These are phyloP conservation scores for Boletus sp. DNA, from an alignment of 768 basidiomycete species.

Conservation along the genomic window DNA sequence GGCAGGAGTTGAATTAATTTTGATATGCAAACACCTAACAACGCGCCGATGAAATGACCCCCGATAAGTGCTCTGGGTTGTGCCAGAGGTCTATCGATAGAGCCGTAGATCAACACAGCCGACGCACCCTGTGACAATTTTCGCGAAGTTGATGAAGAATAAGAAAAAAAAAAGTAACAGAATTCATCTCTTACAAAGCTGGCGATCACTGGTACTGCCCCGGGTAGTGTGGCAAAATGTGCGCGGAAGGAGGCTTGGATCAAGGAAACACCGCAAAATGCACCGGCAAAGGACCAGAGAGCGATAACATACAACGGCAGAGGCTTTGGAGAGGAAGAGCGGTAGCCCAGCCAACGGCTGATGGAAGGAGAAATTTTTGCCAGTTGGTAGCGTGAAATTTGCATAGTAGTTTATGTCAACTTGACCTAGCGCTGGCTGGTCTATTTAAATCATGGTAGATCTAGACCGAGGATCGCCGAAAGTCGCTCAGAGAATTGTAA, in stretches of 20 bases:
- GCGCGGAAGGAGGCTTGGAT: constrained; percentile 52
- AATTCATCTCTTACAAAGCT: constrained; percentile 17
- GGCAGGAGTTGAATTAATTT: constrained; percentile 50
- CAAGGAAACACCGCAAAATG: constrained; percentile 49
- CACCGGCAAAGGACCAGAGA: constrained; percentile 50
- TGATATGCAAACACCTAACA: constrained; percentile 48
- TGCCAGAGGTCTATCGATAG: constrained; percentile 50
- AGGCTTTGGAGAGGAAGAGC: constrained; percentile 7
- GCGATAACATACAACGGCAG: not conserved
- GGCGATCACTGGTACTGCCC: constrained; percentile 34
- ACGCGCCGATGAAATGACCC: constrained; percentile 40
- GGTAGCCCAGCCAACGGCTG: constrained; percentile 16
- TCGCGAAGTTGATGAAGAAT: not conserved
- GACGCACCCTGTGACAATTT: constrained; percentile 44
- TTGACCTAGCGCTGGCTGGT: not conserved
- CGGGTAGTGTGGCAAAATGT: constrained; percentile 41
- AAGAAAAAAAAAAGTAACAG: not conserved
- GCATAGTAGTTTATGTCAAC: constrained; percentile 1
- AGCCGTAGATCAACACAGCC: constrained; percentile 53
- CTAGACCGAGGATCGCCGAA: not conserved
- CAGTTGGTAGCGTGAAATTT: not conserved
- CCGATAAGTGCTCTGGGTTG: constrained; percentile 52
- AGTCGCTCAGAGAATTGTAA: not conserved
- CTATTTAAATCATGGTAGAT: not conserved
- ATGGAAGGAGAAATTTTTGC: not conserved